These are phyloP conservation scores for Hericium rajendrae DNA, from an alignment of 768 basidiomycete genomes.

Conservation along the genomic window DNA sequence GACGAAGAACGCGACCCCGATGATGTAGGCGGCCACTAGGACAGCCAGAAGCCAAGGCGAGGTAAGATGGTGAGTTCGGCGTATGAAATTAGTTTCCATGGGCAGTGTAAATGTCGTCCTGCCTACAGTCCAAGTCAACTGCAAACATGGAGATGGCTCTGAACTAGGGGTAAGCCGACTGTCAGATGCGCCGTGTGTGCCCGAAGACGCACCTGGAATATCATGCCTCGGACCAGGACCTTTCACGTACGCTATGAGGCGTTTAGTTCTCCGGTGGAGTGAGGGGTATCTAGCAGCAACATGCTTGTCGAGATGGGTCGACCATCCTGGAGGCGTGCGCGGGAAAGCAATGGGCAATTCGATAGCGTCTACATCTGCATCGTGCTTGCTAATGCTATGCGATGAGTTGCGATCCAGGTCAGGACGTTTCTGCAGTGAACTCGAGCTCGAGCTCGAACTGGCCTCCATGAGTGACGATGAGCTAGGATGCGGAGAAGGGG, in stretches of 20 bases:
- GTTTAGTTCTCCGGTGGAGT: constrained; percentile 9
- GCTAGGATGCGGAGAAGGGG: not conserved
- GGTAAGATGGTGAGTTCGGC: constrained; percentile 42
- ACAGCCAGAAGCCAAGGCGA: constrained; percentile 44
- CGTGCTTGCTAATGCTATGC: not conserved
- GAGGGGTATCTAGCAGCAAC: constrained; percentile 10
- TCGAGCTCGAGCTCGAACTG: constrained; percentile 1
- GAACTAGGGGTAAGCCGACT: not conserved
- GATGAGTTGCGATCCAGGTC: not conserved
- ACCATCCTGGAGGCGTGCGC: not conserved
- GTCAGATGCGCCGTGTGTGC: not conserved
- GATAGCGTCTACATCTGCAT: not conserved
- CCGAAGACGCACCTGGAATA: constrained; percentile 33
- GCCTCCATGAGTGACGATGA: constrained; percentile 1
- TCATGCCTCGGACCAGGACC: constrained; percentile 53
- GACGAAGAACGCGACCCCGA: constrained; percentile 63
- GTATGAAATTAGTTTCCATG: constrained; percentile 47
- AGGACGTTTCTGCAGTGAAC: not conserved
- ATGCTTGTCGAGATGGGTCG: not conserved
- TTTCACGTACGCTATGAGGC: constrained; percentile 30
- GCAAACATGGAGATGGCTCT: constrained; percentile 48
- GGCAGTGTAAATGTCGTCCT: constrained; percentile 12
- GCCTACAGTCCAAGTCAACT: constrained; percentile 29
- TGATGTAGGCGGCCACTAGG: constrained; percentile 53
- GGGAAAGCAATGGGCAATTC: not conserved